phyloP scores from a whole-genome alignment of 805 yeast genomes.

The Lipomyces oligophaga region DNA sequence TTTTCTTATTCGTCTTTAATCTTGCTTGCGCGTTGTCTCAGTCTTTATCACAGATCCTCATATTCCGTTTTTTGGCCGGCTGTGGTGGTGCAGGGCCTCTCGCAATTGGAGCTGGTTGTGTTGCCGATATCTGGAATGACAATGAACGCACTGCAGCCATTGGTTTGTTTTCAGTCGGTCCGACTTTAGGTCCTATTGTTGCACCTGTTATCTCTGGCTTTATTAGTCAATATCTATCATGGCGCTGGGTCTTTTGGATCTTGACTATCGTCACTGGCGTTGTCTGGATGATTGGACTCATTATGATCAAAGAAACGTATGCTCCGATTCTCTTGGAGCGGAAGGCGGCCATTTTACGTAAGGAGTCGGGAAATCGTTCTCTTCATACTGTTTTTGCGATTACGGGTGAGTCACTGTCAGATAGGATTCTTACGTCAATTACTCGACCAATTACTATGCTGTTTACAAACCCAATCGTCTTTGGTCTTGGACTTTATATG shows the following conservation, averaged over 20 bases:
- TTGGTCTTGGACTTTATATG: slow-evolving; percentile 38
- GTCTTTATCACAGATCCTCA: slow-evolving; percentile 51
- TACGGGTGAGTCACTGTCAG: slow-evolving; percentile 41
- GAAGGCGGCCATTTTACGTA: slow-evolving; percentile 42
- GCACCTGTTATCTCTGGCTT: slow-evolving; percentile 58
- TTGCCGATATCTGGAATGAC: slow-evolving; percentile 58
- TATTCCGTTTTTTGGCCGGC: slow-evolving; percentile 61
- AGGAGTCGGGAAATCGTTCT: slow-evolving; percentile 52
- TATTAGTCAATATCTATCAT: slow-evolving; percentile 44
- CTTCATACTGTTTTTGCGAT: slow-evolving; percentile 45
- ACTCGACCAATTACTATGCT: slow-evolving; percentile 37
- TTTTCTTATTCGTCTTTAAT: slow-evolving; percentile 43
- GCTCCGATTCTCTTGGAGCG: slow-evolving; percentile 54
- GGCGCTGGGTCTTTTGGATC: slow-evolving; percentile 58
- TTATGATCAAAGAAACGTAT: slow-evolving; percentile 52
- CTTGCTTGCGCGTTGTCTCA: slow-evolving; percentile 60
- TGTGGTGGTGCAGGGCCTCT: slow-evolving; percentile 65
- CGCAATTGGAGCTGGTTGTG: slow-evolving; percentile 65
- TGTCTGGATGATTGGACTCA: slow-evolving; percentile 33
- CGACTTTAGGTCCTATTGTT: slow-evolving; percentile 58
- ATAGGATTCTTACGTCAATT: slow-evolving; percentile 44
- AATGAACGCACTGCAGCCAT: slow-evolving; percentile 46
- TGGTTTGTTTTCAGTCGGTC: slow-evolving; percentile 39
- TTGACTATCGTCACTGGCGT: slow-evolving; percentile 14
- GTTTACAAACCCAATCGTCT: slow-evolving; percentile 39